Base-by-base conservation (phyloP, 192 early-diverging fungal genomes). In the Cladochytrium replicatum region DNA sequence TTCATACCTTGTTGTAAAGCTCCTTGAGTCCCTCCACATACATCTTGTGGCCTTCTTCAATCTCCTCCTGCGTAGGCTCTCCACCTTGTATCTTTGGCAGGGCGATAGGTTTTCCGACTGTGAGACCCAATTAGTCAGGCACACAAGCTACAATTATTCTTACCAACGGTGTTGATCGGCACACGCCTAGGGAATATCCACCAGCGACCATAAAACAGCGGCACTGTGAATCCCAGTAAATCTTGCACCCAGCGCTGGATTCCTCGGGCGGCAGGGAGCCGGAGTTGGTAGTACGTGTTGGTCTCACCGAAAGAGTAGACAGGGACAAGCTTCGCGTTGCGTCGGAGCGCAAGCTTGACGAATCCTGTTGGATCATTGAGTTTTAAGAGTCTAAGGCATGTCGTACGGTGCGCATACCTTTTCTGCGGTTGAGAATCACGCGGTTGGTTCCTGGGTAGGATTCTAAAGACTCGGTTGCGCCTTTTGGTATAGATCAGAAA, bases 281-380 rank as follows among this genome's bases (percentile, higher is more conserved):
- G n/a, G n/a, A n/a, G n/a, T n/a, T n/a, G n/a, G n/a, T n/a, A n/a
- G n/a, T 7, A 34, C 39, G 21, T 57, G 52, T 54, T 66, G 63
- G 89, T 93, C 64, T 99, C 92, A 48, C 92, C 93, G 68, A 99
- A 96, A 21, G 82, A 81, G 60, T 88, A 88, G 1, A 89, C 78
- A 11, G 95, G 95, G 8, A 92, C 87, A 7, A 98, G 64, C 22
- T 66, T 66, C 11, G 91, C 84, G 3, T 87, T 86, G 25, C 87
- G 78, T 2, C 69, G 63, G 2, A 96, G 72, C 6, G 95, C 95
- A 32, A 93, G 66, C 48, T 87, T 85, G 51, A 98, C 78, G 65
- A 98, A 98, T 0, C 95, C 95, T 1, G 84, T 54, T 21, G 91
- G 77, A 43, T 82, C 87, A 48, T 81, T 75, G 46, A 93, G n/a